phyloP scores from a whole-genome alignment of 2,329 filamentous ascomycete genomes.

The Purpureocillium lavendulum region DNA sequence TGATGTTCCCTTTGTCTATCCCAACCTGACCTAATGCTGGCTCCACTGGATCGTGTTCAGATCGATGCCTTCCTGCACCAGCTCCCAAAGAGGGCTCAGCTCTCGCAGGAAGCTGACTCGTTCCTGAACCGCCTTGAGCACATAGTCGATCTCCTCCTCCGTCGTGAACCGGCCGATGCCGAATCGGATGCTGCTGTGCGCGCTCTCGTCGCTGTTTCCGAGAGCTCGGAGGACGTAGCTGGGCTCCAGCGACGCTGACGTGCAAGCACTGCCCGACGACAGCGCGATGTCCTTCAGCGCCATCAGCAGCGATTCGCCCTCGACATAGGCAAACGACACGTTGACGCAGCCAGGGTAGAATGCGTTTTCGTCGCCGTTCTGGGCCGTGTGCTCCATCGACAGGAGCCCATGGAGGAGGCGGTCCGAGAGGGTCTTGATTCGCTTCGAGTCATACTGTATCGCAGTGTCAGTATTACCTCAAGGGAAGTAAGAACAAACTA shows the following conservation, averaged over 20 bases:
- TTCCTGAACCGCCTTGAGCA: constrained; percentile 85
- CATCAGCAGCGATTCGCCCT: constrained; percentile 97
- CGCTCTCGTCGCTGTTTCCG: constrained; percentile 93
- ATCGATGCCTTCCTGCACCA: constrained; percentile 95
- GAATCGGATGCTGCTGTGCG: constrained; percentile 95
- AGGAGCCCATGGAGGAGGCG: constrained; percentile 76
- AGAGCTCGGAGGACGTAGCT: constrained; percentile 92
- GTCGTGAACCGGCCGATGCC: constrained; percentile 97
- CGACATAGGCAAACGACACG: constrained; percentile 96
- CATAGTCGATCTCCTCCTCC: constrained; percentile 92
- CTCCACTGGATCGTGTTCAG: constrained; percentile 97
- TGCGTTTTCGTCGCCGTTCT: constrained; percentile 75
- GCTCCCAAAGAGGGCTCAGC: constrained; percentile 91
- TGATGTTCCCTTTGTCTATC: neutral
- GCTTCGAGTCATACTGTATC: constrained; percentile 81
- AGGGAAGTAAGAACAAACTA: constrained; percentile 5
- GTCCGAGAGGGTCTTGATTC: constrained; percentile 75
- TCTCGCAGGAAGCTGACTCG: constrained; percentile 89
- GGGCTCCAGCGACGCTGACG: constrained; percentile 90
- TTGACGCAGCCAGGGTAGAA: constrained; percentile 98
- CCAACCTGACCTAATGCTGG: constrained; percentile 56
- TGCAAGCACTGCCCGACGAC: constrained; percentile 94
- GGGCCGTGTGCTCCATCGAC: constrained; percentile 79
- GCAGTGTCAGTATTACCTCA: constrained; percentile 12
- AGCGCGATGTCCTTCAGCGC: constrained; percentile 95